Percentiles rank a stretch among this genome's conserved stretches.
phyloP scores from a whole-genome alignment of 768 basidiomycete species.

The Leccinellum albellum region DNA sequence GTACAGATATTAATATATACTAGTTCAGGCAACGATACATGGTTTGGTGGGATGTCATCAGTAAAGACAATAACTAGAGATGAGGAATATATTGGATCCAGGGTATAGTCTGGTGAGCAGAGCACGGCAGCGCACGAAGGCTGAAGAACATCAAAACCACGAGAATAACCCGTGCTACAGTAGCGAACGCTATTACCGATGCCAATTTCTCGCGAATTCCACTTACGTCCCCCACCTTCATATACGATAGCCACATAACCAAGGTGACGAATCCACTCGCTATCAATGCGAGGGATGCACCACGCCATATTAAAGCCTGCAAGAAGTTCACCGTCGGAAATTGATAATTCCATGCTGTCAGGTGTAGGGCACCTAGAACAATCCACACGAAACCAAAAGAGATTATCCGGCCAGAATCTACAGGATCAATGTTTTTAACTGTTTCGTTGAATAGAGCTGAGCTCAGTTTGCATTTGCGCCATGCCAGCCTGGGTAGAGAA shows the following conservation, averaged over 20 bases:
- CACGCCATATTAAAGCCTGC: not conserved
- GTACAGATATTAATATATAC: constrained; percentile 4
- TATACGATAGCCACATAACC: too few relatives aligned
- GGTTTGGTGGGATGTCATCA: not conserved
- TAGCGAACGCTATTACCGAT: not conserved
- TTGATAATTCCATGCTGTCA: not conserved
- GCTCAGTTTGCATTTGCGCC: too few relatives aligned
- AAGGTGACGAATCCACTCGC: constrained; percentile 2
- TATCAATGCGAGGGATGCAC: not conserved
- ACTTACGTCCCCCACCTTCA: too few relatives aligned
- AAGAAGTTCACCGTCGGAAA: not conserved
- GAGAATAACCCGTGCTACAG: not conserved
- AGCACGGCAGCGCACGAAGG: not conserved
- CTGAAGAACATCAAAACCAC: not conserved
- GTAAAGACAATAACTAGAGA: not conserved
- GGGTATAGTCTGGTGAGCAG: not conserved
- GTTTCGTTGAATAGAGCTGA: not conserved
- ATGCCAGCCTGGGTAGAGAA: not conserved
- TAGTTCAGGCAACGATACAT: not conserved
- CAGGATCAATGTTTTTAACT: not conserved
- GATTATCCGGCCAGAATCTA: not conserved
- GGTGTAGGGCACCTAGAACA: not conserved
- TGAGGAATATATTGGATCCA: not conserved
- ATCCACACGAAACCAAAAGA: not conserved
- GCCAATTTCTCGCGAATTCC: too few relatives aligned